Conservation (phyloP, 257 asterid species). For the Fraxinus cuspidata region DNA sequence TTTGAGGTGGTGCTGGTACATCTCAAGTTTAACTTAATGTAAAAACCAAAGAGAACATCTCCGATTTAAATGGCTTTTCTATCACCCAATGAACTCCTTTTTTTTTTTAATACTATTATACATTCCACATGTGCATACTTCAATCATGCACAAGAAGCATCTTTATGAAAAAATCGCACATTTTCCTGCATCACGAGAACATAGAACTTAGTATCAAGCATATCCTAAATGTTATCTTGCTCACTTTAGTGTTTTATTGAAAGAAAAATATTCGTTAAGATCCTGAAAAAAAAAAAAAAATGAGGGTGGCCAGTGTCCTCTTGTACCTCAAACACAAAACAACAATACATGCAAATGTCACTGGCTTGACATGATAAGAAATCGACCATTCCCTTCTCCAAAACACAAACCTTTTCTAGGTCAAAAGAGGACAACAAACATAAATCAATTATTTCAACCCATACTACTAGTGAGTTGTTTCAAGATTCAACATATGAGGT, state of each 20-base stretch:
- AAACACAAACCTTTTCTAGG: too few relatives aligned
- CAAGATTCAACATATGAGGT: too few relatives aligned
- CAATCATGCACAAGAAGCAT: conserved; percentile 66
- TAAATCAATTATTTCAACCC: too few relatives aligned
- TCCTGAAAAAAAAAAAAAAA: background rate
- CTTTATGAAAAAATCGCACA: conserved; percentile 85
- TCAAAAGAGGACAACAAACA: too few relatives aligned
- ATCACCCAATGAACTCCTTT: background rate
- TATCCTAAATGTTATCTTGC: conserved; percentile 4
- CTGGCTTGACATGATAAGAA: background rate
- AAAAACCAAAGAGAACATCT: background rate
- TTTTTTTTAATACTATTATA: background rate
- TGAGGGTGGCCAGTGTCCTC: background rate
- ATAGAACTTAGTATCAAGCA: conserved; percentile 20
- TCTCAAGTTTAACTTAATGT: background rate
- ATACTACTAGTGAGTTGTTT: too few relatives aligned
- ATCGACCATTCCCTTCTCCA: background rate
- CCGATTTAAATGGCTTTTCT: background rate
- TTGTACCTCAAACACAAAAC: background rate
- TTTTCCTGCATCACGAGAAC: conserved; percentile 66
- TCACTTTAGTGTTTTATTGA: background rate
- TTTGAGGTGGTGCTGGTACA: too few relatives aligned
- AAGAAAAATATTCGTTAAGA: conserved; percentile 9
- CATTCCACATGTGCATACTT: conserved; percentile 43
- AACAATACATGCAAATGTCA: background rate